Evolutionary conservation across 2,329 filamentous ascomycete species (phyloP).

Genomic region (Fusarium scirpi): DNA sequence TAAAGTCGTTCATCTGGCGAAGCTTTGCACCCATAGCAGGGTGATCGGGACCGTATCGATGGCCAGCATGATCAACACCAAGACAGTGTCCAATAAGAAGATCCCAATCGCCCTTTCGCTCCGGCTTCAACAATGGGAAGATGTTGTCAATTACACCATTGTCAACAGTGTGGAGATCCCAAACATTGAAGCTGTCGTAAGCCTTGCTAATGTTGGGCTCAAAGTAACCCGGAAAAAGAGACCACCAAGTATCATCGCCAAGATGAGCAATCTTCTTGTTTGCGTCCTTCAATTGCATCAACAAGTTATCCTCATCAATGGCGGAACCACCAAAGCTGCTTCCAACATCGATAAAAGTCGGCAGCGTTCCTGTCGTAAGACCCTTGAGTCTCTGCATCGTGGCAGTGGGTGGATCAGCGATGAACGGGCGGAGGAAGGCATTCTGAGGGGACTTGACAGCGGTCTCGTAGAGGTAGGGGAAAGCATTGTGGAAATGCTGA

Average conservation of each 20-base stretch:
- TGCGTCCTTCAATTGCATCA: slow-evolving; percentile 74
- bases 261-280: slow-evolving; percentile 86
- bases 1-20: slow-evolving; percentile 87
- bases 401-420: slow-evolving; percentile 94
- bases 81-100: slow-evolving; percentile 94
- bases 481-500: slow-evolving; percentile 81
- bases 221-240: slow-evolving; percentile 94
- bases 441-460: slow-evolving; percentile 79
- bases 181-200: slow-evolving; percentile 98
- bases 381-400: slow-evolving; percentile 94
- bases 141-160: slow-evolving; percentile 94
- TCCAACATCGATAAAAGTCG: slow-evolving; percentile 92
- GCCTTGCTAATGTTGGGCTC: slow-evolving; percentile 85
- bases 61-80: slow-evolving; percentile 96
- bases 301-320: slow-evolving; percentile 89
- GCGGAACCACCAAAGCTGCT: slow-evolving; percentile 96
- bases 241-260: slow-evolving; percentile 98
- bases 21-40: slow-evolving; percentile 91
- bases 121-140: slow-evolving; percentile 79
- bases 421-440: slow-evolving; percentile 92
- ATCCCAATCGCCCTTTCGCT: slow-evolving; percentile 82
- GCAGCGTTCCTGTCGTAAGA: slow-evolving; percentile 92
- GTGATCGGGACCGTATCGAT: slow-evolving; percentile 94
- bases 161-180: slow-evolving; percentile 96
- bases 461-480: slow-evolving; percentile 88